A percentile compares a stretch with the other conserved stretches of the same genome.
Evolutionary conservation across 2,329 filamentous ascomycete species (phyloP).

Genomic region (Fusarium tanahbumbuense): DNA sequence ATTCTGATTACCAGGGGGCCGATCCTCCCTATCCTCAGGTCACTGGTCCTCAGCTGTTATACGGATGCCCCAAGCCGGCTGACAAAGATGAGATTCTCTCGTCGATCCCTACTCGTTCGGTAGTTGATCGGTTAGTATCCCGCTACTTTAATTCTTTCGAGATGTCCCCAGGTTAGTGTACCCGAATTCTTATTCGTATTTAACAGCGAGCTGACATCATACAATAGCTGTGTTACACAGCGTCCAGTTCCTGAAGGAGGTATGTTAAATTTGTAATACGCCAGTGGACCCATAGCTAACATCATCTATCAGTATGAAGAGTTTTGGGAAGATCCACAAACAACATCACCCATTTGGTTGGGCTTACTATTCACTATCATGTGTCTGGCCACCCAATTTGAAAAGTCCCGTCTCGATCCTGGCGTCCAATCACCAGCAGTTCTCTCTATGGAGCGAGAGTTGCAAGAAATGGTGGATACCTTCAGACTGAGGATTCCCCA

Average conservation of each 20-base stretch:
- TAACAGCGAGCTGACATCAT: neutral
- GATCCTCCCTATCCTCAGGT: neutral
- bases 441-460: neutral
- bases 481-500: constrained; percentile 37
- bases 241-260: constrained; percentile 15
- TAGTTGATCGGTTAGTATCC: constrained; percentile 51
- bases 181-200: no score
- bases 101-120: constrained; percentile 48
- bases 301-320: constrained; percentile 51
- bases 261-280: neutral
- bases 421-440: neutral
- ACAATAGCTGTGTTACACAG: constrained; percentile 6
- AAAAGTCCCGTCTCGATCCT: constrained; percentile 14
- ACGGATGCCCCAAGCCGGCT: constrained; percentile 44
- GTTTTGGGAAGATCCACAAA: constrained; percentile 57
- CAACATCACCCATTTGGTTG: constrained; percentile 57
- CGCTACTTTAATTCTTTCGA: constrained; percentile 53
- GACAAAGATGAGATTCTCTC: constrained; percentile 50
- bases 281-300: neutral
- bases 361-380: constrained; percentile 61
- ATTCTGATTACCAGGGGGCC: neutral
- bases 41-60: constrained; percentile 47
- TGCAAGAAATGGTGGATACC: neutral
- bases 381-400: constrained; percentile 50
- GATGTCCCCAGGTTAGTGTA: constrained; percentile 32